Evolutionary conservation across 805 yeast genomes (phyloP), one percentile per base, ranked within the genome.

Genomic region (Cyberlindnera petersonii): DNA sequence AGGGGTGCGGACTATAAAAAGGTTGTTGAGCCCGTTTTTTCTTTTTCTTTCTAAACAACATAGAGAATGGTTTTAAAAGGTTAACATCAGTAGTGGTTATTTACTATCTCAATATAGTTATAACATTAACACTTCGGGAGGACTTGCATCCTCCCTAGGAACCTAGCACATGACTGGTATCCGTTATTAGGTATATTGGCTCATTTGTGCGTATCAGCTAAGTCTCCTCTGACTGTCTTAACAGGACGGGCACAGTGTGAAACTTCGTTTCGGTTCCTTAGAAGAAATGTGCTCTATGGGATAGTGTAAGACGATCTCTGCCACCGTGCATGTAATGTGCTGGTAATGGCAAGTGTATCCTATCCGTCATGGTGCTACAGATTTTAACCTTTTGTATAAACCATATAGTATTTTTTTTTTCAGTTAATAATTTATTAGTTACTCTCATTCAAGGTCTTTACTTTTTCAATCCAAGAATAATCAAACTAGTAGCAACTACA

Each of bases 81-180:
- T 51, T 49, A 73, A 69, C 85, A 79, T 79, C 82, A 77, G 86
- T 79, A 79, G 86, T 76, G 85, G 85, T 77, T 79, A 77, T 78
- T 40, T 42, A 76, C 85, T 79, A 78, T 74, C 75, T 72, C 77
- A 56, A 66, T 61, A 66, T 62, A 56, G 63, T 72, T 78, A 77
- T 76, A 75, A 73, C 76, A 66, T 60, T 56, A 47, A 56, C 59
- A 56, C 59, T 56, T 37, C 37, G 50, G 49, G 50, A 30, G 36
- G 42, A 35, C 32, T 36, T 23, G 45, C 30, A 22, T 38, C 36
- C 43, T 35, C 34, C 53, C 41, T 55, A 56, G 60, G 48, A 47
- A 55, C 59, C 59, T 46, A 50, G 60, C 50, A 41, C 49, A 46
- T 50, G 44, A 26, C 32, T 34, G 39, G 31, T 37, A 44, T 46